Evolutionary conservation across 2,329 filamentous ascomycete species (phyloP).

Genomic region (Colletotrichum tamarilloi): DNA sequence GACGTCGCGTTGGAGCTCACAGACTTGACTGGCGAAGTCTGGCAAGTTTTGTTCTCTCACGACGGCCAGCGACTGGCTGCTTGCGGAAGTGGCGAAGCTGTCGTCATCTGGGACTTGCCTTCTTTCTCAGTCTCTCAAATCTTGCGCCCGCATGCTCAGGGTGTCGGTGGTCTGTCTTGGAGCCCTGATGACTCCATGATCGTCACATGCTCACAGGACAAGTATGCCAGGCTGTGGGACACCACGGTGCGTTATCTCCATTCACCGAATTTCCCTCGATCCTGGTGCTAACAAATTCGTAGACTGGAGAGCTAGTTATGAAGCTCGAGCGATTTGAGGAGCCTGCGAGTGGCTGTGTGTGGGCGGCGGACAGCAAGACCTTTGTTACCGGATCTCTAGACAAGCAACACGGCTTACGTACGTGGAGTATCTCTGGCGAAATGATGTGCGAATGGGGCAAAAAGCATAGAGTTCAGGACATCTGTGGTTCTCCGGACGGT

Average conservation of each 20-base stretch:
- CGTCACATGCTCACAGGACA: slow-evolving; percentile 84
- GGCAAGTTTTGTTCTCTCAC: slow-evolving; percentile 91
- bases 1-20: slow-evolving; percentile 76
- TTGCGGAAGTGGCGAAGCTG: slow-evolving; percentile 78
- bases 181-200: slow-evolving; percentile 91
- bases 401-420: slow-evolving; percentile 71
- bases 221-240: slow-evolving; percentile 81
- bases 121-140: slow-evolving; percentile 73
- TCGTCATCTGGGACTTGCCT: slow-evolving; percentile 84
- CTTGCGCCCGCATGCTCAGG: slow-evolving; percentile 73
- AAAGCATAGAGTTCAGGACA: slow-evolving; percentile 82
- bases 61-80: slow-evolving; percentile 86
- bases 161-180: slow-evolving; percentile 87
- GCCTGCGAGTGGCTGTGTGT: slow-evolving; percentile 90
- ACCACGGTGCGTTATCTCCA: slow-evolving; percentile 63
- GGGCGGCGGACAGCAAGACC: slow-evolving; percentile 80
- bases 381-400: slow-evolving; percentile 87
- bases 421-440: slow-evolving; percentile 75
- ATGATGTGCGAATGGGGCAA: slow-evolving; percentile 74
- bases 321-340: slow-evolving; percentile 79
- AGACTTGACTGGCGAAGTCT: slow-evolving; percentile 85
- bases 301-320: slow-evolving; percentile 73
- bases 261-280: too few relatives aligned
- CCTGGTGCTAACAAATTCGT: neutral
- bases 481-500: slow-evolving; percentile 85